phyloP scores from a whole-genome alignment of 441 rosid genomes.

The Rhodomyrtus psidioides region DNA sequence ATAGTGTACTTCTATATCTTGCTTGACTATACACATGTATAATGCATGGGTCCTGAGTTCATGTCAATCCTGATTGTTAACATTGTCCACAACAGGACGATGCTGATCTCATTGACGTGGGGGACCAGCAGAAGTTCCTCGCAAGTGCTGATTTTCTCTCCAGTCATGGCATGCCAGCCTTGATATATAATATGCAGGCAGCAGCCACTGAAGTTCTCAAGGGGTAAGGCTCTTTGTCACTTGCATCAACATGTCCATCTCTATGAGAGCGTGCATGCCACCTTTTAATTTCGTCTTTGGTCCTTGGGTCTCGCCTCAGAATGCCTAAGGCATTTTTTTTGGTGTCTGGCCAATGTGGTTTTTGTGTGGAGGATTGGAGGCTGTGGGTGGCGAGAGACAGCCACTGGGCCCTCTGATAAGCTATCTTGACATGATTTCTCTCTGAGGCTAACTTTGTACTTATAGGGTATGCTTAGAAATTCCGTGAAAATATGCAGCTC shows the following conservation, averaged over 20 bases:
- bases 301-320: not conserved
- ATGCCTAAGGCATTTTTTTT: not conserved
- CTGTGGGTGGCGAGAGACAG: not conserved
- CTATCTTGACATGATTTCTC: not conserved
- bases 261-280: not conserved
- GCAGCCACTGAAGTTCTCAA: constrained; percentile 62
- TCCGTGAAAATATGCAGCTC: not conserved
- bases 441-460: not conserved
- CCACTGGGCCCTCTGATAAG: not conserved
- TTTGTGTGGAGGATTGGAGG: not conserved
- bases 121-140: constrained; percentile 67
- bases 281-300: not conserved
- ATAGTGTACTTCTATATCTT: not conserved
- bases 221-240: constrained; percentile 36
- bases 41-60: not conserved
- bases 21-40: not conserved
- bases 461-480: not conserved
- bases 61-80: not conserved
- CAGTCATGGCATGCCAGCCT: constrained; percentile 39
- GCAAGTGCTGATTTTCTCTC: constrained; percentile 81
- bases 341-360: not conserved
- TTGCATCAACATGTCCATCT: not conserved
- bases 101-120: constrained; percentile 54
- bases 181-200: constrained; percentile 52
- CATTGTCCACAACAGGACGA: constrained; percentile 40